Conservation (phyloP, 148 eudicot species). For the Drosera capensis region DNA sequence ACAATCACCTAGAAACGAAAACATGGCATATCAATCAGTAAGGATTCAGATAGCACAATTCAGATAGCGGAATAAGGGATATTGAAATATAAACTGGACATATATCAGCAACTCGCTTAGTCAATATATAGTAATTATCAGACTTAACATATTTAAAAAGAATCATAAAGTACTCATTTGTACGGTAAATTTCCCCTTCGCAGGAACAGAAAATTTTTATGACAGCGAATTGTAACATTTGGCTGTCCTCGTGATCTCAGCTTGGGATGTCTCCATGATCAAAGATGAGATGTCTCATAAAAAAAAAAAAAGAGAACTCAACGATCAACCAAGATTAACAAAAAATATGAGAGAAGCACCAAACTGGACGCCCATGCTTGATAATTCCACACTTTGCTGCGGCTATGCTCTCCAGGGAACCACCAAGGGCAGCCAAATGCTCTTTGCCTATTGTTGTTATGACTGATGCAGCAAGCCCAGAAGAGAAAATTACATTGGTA, state of each 20-base stretch:
- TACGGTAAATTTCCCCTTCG: too few relatives aligned
- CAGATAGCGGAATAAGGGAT: not conserved
- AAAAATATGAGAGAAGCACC: constrained; percentile 41
- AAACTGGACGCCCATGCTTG: constrained; percentile 73
- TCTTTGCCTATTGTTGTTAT: constrained; percentile 83
- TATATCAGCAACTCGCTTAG: too few relatives aligned
- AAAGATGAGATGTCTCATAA: not conserved
- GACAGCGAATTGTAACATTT: too few relatives aligned
- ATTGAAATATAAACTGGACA: not conserved
- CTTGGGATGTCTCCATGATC: not conserved
- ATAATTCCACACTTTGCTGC: constrained; percentile 88
- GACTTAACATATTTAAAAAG: too few relatives aligned
- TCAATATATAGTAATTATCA: too few relatives aligned
- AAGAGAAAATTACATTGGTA: constrained; percentile 56
- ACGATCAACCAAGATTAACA: too few relatives aligned
- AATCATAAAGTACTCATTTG: too few relatives aligned
- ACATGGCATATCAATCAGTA: constrained; percentile 6
- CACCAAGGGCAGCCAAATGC: constrained; percentile 95
- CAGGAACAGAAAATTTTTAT: too few relatives aligned
- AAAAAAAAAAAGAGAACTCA: not conserved
- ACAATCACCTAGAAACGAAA: constrained; percentile 50
- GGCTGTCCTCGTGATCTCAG: too few relatives aligned
- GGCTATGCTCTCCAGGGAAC: constrained; percentile 89
- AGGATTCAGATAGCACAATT: not conserved
- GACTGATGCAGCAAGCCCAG: constrained; percentile 60